These are phyloP conservation scores for Backusella tuberculispora DNA, from an alignment of 192 early-diverging fungal species.

Conservation along the genomic window DNA sequence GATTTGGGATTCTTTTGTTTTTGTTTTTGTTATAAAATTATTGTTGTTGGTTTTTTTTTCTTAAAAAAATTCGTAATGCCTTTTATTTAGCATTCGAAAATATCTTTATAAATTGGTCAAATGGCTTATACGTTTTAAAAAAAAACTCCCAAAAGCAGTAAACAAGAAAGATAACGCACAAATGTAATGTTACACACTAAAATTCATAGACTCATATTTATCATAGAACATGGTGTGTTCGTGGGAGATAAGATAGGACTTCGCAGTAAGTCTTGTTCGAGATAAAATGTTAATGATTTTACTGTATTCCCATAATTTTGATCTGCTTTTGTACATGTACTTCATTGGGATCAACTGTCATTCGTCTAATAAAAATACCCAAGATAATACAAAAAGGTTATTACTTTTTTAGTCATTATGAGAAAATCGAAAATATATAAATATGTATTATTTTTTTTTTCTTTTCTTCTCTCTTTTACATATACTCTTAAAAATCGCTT, in stretches of 20 bases:
- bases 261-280: background rate
- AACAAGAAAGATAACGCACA: background rate
- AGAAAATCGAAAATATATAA: constrained; percentile 7
- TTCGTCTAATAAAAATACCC: constrained; percentile 10
- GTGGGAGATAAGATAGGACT: constrained; percentile 2
- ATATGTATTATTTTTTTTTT: background rate
- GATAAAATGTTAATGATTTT: background rate
- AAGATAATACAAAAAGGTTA: background rate
- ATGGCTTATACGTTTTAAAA: background rate
- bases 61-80: background rate
- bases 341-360: background rate
- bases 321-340: constrained; percentile 1
- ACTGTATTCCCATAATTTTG: background rate
- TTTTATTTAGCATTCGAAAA: background rate
- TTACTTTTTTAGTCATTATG: constrained; percentile 5
- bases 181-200: constrained; percentile 5
- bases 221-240: background rate
- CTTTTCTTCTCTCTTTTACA: background rate
- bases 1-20: background rate
- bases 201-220: constrained; percentile 1
- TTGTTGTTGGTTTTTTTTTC: background rate
- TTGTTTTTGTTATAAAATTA: background rate
- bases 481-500: background rate
- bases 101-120: background rate
- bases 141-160: background rate